phyloP scores from a whole-genome alignment of 495 filamentous ascomycete species.

The Penicillium psychrofluorescens region DNA sequence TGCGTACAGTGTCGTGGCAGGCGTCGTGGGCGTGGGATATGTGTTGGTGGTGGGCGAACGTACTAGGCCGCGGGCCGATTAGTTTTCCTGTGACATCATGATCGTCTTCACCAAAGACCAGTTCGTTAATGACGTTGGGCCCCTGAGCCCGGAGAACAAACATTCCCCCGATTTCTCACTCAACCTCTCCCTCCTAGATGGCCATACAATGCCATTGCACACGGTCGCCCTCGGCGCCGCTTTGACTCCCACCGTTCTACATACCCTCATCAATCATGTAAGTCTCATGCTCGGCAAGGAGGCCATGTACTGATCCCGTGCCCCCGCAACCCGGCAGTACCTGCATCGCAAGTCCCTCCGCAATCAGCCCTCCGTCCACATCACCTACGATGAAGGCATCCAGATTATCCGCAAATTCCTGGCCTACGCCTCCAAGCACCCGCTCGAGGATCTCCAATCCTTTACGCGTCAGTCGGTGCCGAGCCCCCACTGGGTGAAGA shows the following conservation, averaged over 20 bases:
- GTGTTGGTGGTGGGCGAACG: slow-evolving; percentile 1
- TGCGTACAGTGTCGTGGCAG: slow-evolving; percentile 51
- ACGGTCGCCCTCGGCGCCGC: slow-evolving; percentile 65
- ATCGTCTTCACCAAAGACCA: background rate
- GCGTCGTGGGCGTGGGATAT: slow-evolving; percentile 29
- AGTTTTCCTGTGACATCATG: too few species aligned
- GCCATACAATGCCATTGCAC: slow-evolving; percentile 53
- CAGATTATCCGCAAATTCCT: slow-evolving; percentile 81
- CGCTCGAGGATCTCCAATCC: slow-evolving; percentile 83
- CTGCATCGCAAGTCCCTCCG: slow-evolving; percentile 66
- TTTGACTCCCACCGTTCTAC: slow-evolving; percentile 70
- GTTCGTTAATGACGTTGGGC: background rate
- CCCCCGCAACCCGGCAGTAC: slow-evolving; percentile 47
- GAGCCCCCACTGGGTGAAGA: slow-evolving; percentile 78
- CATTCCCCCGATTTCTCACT: background rate
- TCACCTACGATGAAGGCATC: slow-evolving; percentile 94
- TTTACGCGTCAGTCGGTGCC: slow-evolving; percentile 90
- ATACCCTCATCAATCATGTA: slow-evolving; percentile 75
- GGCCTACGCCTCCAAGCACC: slow-evolving; percentile 71
- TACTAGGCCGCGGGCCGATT: too few species aligned
- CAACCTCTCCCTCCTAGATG: slow-evolving; percentile 1
- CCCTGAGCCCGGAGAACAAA: too few species aligned
- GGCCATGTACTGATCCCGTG: slow-evolving; percentile 6
- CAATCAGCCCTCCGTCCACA: slow-evolving; percentile 73
- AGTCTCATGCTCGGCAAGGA: slow-evolving; percentile 5